Conservation (phyloP, 257 asterid genomes). For the Solanum sitiens region DNA sequence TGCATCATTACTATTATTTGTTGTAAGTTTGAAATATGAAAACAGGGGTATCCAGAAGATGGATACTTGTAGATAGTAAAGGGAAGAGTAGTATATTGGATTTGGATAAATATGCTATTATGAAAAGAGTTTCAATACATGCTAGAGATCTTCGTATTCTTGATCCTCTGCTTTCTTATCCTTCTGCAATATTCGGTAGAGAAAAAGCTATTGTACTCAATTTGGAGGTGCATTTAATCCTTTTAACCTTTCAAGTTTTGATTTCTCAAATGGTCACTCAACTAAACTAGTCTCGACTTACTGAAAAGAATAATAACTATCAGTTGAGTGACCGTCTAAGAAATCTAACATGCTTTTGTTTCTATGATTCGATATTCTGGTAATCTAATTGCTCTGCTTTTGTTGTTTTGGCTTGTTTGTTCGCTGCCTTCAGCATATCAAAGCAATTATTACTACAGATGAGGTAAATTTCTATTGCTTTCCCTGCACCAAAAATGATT, state of each 20-base stretch:
- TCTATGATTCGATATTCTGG: not conserved
- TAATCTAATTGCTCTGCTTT: not conserved
- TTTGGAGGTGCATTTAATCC: constrained; percentile 43
- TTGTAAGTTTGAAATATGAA: constrained; percentile 35
- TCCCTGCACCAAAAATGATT: too few relatives aligned
- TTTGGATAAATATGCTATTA: constrained; percentile 70
- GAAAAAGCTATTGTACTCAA: constrained; percentile 78
- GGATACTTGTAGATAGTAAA: constrained; percentile 48
- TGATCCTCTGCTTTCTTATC: constrained; percentile 85
- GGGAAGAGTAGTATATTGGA: constrained; percentile 60
- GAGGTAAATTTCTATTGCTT: constrained; percentile 37
- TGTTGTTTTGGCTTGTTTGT: not conserved
- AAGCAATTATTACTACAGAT: constrained; percentile 78
- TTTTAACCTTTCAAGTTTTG: not conserved
- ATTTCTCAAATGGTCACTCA: not conserved
- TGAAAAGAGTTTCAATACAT: constrained; percentile 65
- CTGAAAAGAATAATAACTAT: not conserved
- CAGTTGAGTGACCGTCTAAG: not conserved
- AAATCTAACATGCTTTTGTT: not conserved
- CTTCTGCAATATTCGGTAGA: constrained; percentile 77
- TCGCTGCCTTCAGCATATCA: constrained; percentile 60
- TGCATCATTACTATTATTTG: not conserved
- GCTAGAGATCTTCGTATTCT: constrained; percentile 88
- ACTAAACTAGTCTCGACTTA: not conserved
- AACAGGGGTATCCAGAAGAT: constrained; percentile 50